Base-by-base conservation (phyloP, 306 rosid species). In the Vigna trinervia region DNA sequence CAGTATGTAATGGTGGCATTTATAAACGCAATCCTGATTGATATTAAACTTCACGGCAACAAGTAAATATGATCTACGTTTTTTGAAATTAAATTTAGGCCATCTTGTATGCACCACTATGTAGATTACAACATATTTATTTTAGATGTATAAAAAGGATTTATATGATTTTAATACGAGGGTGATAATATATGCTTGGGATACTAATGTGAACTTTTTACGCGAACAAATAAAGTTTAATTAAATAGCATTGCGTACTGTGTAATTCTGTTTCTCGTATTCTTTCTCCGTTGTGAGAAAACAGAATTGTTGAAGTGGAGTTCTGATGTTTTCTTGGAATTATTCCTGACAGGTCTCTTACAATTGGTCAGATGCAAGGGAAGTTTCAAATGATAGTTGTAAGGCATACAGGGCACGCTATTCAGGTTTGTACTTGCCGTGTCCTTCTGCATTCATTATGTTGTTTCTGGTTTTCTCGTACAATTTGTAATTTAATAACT, bases 331-430 rank as follows among this genome's bases (percentile, higher is more conserved):
- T 83, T 73, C 34, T 63, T 70, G 52, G 61, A 46, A 36, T 50
- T 84, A 67, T 76, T 65, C 62, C 81, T 79, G 60, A 78, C 90
- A 95, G 99, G 83, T 57, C 97, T 84, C 96, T 92, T 32, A 95
- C 97, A 71, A 92, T 95, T 76, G 99, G 99, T 83, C 99, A 95
- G 88, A 95, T 95, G 99, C 99, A 95, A 89, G 99, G 99, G 67
- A 95, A 95, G 93, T 95, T 92, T 84, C 99, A 95, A 78, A 92
- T 92, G 97, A 79, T 88, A 51, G 92, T 95, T 30, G 92, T 95
- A 69, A 87, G 93, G 69, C 93, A 92, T 75, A 85, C 94, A 8
- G 97, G 99, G 84, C 99, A 95, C 84, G 99, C 99, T 56, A 90
- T 95, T 84, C 99, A 95, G 96, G 96, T 92, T 47, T 23, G 36